Conservation (phyloP, 192 early-diverging fungal species). For the Coemansia asiatica region DNA sequence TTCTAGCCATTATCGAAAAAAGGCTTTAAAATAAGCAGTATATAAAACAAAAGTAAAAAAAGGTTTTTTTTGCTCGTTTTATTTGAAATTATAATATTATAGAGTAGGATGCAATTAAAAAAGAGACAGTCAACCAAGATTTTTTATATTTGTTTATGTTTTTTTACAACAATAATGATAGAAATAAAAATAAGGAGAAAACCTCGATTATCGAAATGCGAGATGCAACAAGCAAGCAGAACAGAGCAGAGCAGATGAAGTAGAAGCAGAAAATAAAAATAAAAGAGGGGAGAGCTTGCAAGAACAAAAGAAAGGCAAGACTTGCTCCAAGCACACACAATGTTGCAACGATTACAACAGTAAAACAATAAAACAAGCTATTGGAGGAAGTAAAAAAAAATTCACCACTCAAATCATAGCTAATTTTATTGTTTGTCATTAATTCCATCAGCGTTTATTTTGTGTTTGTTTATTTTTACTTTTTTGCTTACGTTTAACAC, state of each 20-base stretch:
- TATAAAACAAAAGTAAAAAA: background rate
- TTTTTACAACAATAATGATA: background rate
- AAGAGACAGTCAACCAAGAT: background rate
- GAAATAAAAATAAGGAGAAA: background rate
- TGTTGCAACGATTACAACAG: too few relatives aligned
- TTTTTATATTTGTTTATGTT: background rate
- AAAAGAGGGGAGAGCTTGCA: background rate
- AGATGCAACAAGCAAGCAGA: slow-evolving; percentile 9
- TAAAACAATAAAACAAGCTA: background rate
- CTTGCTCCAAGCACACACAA: background rate
- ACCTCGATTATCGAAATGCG: background rate
- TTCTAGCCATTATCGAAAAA: slow-evolving; percentile 11
- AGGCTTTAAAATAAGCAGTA: background rate
- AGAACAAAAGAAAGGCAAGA: background rate
- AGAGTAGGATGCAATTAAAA: background rate
- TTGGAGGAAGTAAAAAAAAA: background rate
- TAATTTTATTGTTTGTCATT: too few relatives aligned
- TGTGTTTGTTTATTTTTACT: too few relatives aligned
- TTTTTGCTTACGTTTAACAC: background rate
- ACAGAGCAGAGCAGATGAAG: too few relatives aligned
- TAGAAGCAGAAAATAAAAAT: background rate
- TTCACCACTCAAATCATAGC: background rate
- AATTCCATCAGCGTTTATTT: too few relatives aligned
- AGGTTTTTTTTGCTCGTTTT: background rate
- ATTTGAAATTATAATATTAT: background rate